Percentiles rank a stretch among this genome's conserved stretches.
phyloP scores from a whole-genome alignment of 345 rosid species.

The Balakata baccata region DNA sequence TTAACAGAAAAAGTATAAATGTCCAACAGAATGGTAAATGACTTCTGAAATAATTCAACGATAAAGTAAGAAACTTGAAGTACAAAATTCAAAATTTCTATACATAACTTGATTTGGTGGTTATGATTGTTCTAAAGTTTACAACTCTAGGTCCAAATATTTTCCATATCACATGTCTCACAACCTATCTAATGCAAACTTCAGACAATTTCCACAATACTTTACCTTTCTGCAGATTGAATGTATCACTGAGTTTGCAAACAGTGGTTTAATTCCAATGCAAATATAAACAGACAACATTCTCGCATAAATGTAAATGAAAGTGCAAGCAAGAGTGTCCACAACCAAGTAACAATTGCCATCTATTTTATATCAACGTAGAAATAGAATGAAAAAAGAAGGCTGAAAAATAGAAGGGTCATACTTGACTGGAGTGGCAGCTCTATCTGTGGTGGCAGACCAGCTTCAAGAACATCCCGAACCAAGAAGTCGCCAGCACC shows the following conservation, averaged over 20 bases:
- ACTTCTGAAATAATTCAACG: background rate
- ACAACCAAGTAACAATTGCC: background rate
- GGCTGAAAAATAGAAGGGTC: slow-evolving; percentile 20
- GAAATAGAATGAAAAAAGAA: slow-evolving; percentile 14
- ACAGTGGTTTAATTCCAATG: background rate
- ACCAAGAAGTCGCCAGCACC: slow-evolving; percentile 75
- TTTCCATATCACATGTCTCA: background rate
- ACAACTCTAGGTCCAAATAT: background rate
- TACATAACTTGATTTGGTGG: background rate
- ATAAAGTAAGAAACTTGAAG: background rate
- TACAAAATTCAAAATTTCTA: background rate
- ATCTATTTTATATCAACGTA: background rate
- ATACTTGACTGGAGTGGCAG: slow-evolving; percentile 56
- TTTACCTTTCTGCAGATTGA: background rate
- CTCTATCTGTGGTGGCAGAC: slow-evolving; percentile 72
- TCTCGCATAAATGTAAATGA: background rate
- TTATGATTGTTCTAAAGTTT: background rate
- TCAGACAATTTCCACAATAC: background rate
- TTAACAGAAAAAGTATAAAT: background rate
- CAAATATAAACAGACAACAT: background rate
- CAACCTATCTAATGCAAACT: background rate
- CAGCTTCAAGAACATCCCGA: slow-evolving; percentile 84
- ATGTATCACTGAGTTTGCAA: background rate
- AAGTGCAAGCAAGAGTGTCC: background rate
- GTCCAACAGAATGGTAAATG: background rate